phyloP scores from a whole-genome alignment of 176 grass and related monocot genomes.

The Bonia amplexicaulis region DNA sequence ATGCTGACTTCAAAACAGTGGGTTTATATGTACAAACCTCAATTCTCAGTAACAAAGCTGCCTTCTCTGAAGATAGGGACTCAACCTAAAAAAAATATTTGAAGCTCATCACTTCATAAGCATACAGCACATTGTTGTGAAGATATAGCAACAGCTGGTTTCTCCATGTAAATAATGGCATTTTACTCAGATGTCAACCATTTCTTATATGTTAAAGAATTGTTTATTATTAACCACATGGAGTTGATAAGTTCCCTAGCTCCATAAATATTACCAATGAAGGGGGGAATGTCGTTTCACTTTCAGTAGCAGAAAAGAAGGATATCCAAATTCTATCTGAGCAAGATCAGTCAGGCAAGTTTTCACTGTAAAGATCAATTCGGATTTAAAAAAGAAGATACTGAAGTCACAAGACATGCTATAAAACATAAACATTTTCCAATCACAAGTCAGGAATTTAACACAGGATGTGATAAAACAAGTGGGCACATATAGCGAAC shows the following conservation, averaged over 20 bases:
- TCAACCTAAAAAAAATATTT: slow-evolving; percentile 52
- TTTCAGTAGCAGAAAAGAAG: slow-evolving; percentile 2
- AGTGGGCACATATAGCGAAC: background rate
- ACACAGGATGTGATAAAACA: background rate
- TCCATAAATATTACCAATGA: background rate
- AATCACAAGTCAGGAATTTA: background rate
- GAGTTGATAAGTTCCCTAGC: background rate
- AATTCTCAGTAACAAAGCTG: slow-evolving; percentile 67
- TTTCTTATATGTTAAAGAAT: background rate
- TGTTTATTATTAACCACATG: background rate
- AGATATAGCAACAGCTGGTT: background rate
- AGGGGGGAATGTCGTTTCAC: background rate
- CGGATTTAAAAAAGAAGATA: background rate
- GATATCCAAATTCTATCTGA: background rate
- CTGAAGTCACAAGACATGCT: background rate
- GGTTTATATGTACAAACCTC: slow-evolving; percentile 38
- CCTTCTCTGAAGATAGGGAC: slow-evolving; percentile 83
- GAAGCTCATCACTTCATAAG: background rate
- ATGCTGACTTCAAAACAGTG: background rate
- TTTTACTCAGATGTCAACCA: background rate
- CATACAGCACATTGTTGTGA: background rate
- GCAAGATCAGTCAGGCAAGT: background rate
- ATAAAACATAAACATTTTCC: background rate
- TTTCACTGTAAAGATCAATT: background rate
- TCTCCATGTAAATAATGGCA: background rate